Base-by-base conservation (phyloP, 345 rosid species). In the Rhodamnia rubescens region DNA sequence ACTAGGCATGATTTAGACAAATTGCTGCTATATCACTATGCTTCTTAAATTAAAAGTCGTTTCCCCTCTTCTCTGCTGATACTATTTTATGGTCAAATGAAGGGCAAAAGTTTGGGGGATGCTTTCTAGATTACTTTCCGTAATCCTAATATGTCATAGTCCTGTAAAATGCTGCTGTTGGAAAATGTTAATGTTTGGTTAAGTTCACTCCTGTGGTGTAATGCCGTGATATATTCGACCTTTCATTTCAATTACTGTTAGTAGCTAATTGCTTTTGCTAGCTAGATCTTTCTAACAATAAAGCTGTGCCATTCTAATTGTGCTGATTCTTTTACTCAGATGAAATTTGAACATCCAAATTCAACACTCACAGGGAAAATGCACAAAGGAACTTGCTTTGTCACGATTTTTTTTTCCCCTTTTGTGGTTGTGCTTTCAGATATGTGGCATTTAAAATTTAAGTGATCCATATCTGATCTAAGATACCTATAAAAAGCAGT, bases 371-470 rank as follows among this genome's bases (percentile, higher is more conserved):
- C 0, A 12, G 32, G 5, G 18, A 4, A 32, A 18, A 29, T 29
- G 7, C 7, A 18, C 5, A 36, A 69, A 2, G 7, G 36, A 69
- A 36, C 10, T 11, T 69, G 80, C 26, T 69, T 69, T 36, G 0
- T 69, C 47, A 36, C 9, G 13, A 22, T 18, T 36, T 3, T 69
- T 64, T 36, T 36, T 2, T n/a, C n/a, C n/a, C n/a, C n/a, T 36
- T 3, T 69, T 0, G 80, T 16, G 80, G 47, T 24, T 32, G 57
- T 69, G 47, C 7, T 69, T 69, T 1, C 7, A 0, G 22, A 36
- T 32, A 36, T 32, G 44, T 14, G 44, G 47, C 1, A 69, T 0
- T 69, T 10, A 69, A 69, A 18, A 69, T 69, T 32, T 8, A 36
- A 32, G 26, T 36, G 80, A 36, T 69, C 26, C 80, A 69, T 1